These are phyloP conservation scores for Climacium dendroides DNA, from an alignment of 225 moss, liverwort and hornwort species.

Conservation along the genomic window DNA sequence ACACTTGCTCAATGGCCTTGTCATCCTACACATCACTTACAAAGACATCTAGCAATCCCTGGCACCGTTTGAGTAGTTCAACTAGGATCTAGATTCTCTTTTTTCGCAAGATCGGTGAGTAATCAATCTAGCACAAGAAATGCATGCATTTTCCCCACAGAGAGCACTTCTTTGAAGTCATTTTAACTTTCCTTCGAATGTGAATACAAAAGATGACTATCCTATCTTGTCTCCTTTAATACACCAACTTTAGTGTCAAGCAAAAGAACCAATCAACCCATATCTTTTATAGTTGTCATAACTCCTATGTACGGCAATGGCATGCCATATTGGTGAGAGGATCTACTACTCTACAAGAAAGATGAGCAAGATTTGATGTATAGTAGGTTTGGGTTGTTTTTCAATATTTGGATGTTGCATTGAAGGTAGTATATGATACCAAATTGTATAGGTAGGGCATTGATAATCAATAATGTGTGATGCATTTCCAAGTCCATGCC, in stretches of 20 bases:
- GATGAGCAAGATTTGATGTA: not conserved
- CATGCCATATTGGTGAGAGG: not conserved
- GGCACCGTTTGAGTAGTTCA: accelerated
- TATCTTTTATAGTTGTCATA: not conserved
- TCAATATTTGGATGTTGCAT: not conserved
- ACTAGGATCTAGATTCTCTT: accelerated
- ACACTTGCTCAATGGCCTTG: accelerated
- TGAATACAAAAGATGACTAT: not conserved
- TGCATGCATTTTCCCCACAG: accelerated
- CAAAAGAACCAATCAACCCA: accelerated
- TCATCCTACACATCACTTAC: too few relatives aligned
- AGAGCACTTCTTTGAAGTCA: accelerated
- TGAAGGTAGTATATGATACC: not conserved
- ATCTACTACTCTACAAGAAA: accelerated
- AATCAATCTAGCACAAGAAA: accelerated
- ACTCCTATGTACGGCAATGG: too few relatives aligned
- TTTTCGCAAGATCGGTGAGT: accelerated
- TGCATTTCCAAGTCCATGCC: accelerated
- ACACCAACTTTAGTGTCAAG: accelerated
- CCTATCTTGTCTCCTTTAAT: too few relatives aligned
- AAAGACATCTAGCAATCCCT: accelerated
- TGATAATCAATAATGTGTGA: accelerated
- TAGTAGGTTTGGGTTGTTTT: accelerated
- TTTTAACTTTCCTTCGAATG: accelerated
- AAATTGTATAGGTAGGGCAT: not conserved